Conservation (phyloP, 805 yeast genomes). For the Kodamaea jinghongensis region DNA sequence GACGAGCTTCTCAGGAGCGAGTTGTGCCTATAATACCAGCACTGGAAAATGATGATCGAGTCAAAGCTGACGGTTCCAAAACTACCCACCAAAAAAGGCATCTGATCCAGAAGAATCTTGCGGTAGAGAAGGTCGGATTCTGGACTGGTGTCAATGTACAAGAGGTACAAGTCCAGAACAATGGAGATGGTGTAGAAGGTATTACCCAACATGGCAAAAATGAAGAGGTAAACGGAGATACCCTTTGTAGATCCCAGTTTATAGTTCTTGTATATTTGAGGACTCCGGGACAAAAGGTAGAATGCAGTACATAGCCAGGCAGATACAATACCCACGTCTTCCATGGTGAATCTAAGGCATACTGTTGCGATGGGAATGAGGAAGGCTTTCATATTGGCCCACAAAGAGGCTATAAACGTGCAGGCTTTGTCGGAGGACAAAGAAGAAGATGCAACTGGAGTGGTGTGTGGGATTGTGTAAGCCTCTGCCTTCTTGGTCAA, state of each 20-base stretch:
- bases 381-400: too few species aligned
- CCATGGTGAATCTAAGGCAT: conserved; percentile 3
- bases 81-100: conserved; percentile 83
- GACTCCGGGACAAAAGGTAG: conserved; percentile 32
- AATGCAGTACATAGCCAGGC: conserved; percentile 36
- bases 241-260: conserved; percentile 31
- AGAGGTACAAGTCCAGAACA: conserved; percentile 27
- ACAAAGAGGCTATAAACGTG: too few species aligned
- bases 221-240: conserved; percentile 31
- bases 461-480: too few species aligned
- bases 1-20: background rate
- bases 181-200: conserved; percentile 34
- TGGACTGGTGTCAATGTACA: conserved; percentile 12
- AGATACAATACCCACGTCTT: conserved; percentile 23
- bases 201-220: conserved; percentile 38
- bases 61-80: conserved; percentile 32
- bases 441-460: too few species aligned
- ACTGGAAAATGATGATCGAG: conserved; percentile 31
- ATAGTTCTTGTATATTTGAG: conserved; percentile 36
- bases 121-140: conserved; percentile 4
- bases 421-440: too few species aligned
- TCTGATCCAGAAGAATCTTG: conserved; percentile 47
- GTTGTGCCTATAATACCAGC: conserved; percentile 19
- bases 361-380: background rate
- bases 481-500: conserved; percentile 10